Conservation (phyloP, 2,329 filamentous ascomycete genomes). For the Xylariaceae sp. region DNA sequence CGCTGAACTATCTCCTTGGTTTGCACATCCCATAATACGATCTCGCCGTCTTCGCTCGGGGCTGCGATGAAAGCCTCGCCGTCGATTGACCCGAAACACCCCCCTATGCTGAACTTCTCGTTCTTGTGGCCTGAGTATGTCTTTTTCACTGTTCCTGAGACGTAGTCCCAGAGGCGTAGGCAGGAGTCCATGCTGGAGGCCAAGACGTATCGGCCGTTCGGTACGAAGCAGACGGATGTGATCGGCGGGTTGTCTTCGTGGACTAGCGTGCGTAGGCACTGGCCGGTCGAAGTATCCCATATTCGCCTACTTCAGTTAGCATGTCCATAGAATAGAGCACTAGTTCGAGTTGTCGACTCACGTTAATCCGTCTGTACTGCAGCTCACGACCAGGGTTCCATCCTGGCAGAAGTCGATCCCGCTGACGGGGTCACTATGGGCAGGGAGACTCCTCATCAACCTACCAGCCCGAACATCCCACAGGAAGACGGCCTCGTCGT, state of each 20-base stretch:
- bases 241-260: conserved; percentile 95
- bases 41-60: conserved; percentile 80
- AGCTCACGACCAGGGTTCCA: conserved; percentile 87
- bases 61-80: conserved; percentile 63
- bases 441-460: conserved; percentile 85
- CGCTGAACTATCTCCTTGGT: conserved; percentile 78
- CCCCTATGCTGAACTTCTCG: conserved; percentile 75
- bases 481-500: conserved; percentile 93
- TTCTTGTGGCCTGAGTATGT: conserved; percentile 95
- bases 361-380: conserved; percentile 87
- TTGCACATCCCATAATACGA: conserved; percentile 86
- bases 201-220: conserved; percentile 89
- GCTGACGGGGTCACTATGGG: conserved; percentile 90
- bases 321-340: background rate
- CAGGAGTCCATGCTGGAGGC: conserved; percentile 89
- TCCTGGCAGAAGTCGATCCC: conserved; percentile 92
- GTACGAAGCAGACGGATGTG: conserved; percentile 83
- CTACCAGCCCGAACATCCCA: conserved; percentile 91
- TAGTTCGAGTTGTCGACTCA: conserved; percentile 37
- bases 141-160: conserved; percentile 86
- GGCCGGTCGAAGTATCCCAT: conserved; percentile 93
- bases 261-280: conserved; percentile 90
- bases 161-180: conserved; percentile 91
- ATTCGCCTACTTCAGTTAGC: conserved; percentile 56
- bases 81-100: conserved; percentile 70